Evolutionary conservation across 148 eudicot genomes (phyloP), one percentile per base, ranked within the genome.

Genomic region (Rhododendron ovatum): DNA sequence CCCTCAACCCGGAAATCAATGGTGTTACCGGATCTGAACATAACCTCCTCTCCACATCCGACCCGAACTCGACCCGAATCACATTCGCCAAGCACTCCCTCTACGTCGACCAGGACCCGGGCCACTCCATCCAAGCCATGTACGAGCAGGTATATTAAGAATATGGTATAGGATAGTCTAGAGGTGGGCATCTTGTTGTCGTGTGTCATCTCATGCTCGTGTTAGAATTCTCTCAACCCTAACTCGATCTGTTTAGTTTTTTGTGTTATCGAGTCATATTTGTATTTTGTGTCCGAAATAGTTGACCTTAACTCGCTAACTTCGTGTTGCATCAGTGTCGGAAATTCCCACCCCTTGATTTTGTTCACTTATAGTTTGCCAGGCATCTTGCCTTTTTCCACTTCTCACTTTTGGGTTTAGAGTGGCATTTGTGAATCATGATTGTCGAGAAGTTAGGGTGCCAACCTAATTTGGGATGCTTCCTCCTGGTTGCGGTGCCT

Each of bases 41-140:
- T 9, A 92, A 90, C 88, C 91, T 90, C 1, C 74, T 92, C 48
- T 51, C 85, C 22, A 88, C 91, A 18, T 86, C 87, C 7, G 89
- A 90, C 81, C 77, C 87, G 0, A 82, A 63, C 48, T 88, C 92
- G 14, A 53, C 51, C 43, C 88, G 88, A 12, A n/a, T 92, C 20
- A 41, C 85, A 14, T 91, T 89, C 43, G 87, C 90, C 1, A 75
- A 91, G 79, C 85, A 78, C 0, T 89, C 94, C 4, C 80, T 83
- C 7, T 91, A 87, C 15, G 93, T 92, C 6, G 93, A 92, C 76
- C 89, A 86, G 84, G 94, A 92, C 89, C 94, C 94, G 13, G 92
- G 90, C 17, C 94, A 92, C 84, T 91, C 94, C 48, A 87, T 92
- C 51, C 92, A 92, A 80, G 94, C 76, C 85, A 88, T 91, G 13